Evolutionary conservation across 257 asterid genomes (phyloP), one percentile per base, ranked within the genome.

Genomic region (Coffea canephora): DNA sequence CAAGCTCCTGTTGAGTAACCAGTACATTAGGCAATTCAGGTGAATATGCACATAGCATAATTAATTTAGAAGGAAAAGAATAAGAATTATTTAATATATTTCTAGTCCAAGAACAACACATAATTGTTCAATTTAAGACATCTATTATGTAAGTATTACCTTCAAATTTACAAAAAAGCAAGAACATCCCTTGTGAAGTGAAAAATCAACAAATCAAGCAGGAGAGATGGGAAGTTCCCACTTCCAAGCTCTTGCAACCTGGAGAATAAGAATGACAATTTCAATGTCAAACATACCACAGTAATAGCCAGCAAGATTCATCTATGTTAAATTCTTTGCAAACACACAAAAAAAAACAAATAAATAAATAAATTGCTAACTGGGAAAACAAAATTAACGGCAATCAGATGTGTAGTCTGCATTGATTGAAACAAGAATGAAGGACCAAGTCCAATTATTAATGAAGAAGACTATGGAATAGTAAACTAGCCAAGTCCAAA

Each of bases 221-320:
- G 61, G 39, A 31, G 69, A 65, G n/a, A 7, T 64, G 23, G 75
- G 45, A 49, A 50, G 36, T 66, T 69, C 50, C 75, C 55, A 25
- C 62, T 74, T 67, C 72, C 75, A 43, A 27, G 71, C 21, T 75
- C 69, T 15, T 39, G 62, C 65, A 67, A 19, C 79, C 83, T 80
- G 43, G 48, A 66, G 50, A 65, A 16, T 1, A 8, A 52, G 48
- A 54, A 75, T 21, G 39, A 19, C 9, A 75, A 36, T 39, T 55
- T 55, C 25, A 55, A 4, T 55, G 18, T 23, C 54, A 75, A 61
- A 23, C 21, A 19, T 13, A 36, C 12, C 41, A 31, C 8, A 59
- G 70, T 54, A n/a, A 41, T 10, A 36, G 64, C 36, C 39, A 46
- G 19, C 13, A 57, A 8, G 64, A 18, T 55, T 19, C 64, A 55